Base-by-base conservation (phyloP, 768 basidiomycete genomes). In the Mrakia hoshinonis region DNA sequence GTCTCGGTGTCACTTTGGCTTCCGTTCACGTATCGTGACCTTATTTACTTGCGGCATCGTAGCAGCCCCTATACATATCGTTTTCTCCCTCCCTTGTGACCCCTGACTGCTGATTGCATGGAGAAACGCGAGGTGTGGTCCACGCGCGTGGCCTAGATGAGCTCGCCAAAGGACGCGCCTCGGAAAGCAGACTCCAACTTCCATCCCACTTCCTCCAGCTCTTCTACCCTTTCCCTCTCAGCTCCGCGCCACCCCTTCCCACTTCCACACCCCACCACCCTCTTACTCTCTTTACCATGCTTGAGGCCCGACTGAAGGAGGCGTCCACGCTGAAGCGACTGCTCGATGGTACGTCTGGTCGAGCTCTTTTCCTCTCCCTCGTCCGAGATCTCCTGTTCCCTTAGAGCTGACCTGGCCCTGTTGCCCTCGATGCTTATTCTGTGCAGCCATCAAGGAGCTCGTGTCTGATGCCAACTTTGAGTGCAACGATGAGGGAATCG, bases 391-490 rank as follows among this genome's bases (percentile, higher is more conserved):
- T 36, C 5, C 26, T 46, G 38, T 36, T 54, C 26, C 22, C 10
- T 31, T 68, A 13, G 43, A 63, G 22, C 24, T 65, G 43, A 38
- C 13, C 24, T 46, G 5, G 22, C 26, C 47, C 5, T 69, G 36
- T n/a, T 13, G 48, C 22, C 13, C 43, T 67, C 63, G 18, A 22
- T 22, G 6, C 22, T n/a, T 12, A 18, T 24, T 13, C 54, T 31
- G 48, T 54, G 15, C 76, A 97, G 95, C 94, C 68, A 87, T 98
- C 85, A 98, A 96, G 81, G 96, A 98, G 79, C 87, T 97, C 60
- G 94, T 99, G 60, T 87, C 92, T 6, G 96, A 98, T 78, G 94
- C 92, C 78, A 98, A 98, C 81, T 96, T 98, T 76, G 90, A 95
- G 77, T 97, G 95, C 80, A 91, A 87, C 73, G 95, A 99, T 74